Base-by-base conservation (phyloP, 768 basidiomycete genomes). In the Lentinula detonsa region DNA sequence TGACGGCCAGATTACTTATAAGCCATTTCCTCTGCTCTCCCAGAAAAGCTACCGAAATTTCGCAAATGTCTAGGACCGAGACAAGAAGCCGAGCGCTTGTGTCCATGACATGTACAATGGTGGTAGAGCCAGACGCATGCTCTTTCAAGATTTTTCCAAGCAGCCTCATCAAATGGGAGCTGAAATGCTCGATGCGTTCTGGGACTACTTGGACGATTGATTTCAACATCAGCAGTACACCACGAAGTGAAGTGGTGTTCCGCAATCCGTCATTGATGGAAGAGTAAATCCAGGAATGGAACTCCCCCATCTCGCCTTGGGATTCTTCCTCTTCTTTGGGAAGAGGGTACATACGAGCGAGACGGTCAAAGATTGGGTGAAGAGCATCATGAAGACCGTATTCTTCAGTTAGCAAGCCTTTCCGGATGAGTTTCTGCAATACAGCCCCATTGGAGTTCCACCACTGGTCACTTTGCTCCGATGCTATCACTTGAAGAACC, bases 111-210 rank as follows among this genome's bases (percentile, higher is more conserved):
- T 75, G 72, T 50, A 43, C 56, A 56, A 54, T 31, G 3, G 80
- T 73, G 39, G 71, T 73, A 5, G 79, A 74, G 13, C 80, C 69
- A 5, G 81, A 83, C 8, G 91, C 84, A 65, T 98, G 94, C 31
- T 98, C 96, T 72, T 94, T 95, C 56, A 88, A 84, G 23, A 96
- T 78, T 70, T 90, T 92, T 65, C 84, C 86, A 61, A 97, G 81
- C 3, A 97, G 81, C 70, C 90, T 93, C 76, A 95, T 85, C 28
- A 99, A 78, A 6, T 83, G 78, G 1, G 80, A 74, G 43, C 86
- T 78, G 74, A 95, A 96, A 1, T 82, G 78, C 65, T 98, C 94
- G 42, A 95, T 85, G 40, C 91, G 84, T 68, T 94, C 90, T 1
- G 94, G 90, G 8, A 85, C 80, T 39, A 87, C 83, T 62, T 88